These are phyloP conservation scores for Fusarium duplospermum DNA, from an alignment of 2,329 filamentous ascomycete genomes.

Conservation along the genomic window DNA sequence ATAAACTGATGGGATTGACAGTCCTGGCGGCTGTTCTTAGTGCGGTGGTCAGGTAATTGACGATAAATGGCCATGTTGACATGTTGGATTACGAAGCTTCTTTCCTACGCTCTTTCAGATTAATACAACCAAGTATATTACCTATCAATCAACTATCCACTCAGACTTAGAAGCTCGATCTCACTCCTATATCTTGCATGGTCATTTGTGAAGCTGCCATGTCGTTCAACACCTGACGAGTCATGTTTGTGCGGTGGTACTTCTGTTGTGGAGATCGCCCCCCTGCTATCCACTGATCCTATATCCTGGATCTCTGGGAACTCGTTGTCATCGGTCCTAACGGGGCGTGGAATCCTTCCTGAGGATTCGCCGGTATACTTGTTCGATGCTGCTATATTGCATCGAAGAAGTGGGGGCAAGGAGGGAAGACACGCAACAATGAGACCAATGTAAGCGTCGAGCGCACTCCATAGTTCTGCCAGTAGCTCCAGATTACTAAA, in stretches of 20 bases:
- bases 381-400: background rate
- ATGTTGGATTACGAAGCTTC: background rate
- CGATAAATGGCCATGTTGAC: background rate
- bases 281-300: conserved; percentile 3
- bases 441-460: conserved; percentile 33
- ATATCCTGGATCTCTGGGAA: conserved; percentile 24
- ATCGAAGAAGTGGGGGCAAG: conserved; percentile 21
- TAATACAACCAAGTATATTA: background rate
- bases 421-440: conserved; percentile 29
- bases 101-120: background rate
- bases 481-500: background rate
- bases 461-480: conserved; percentile 32
- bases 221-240: background rate
- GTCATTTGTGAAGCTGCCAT: background rate
- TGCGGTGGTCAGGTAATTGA: background rate
- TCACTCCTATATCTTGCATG: background rate
- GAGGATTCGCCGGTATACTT: conserved; percentile 20
- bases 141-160: background rate
- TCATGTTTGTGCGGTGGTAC: background rate
- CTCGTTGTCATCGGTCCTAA: conserved; percentile 16
- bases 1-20: background rate
- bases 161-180: background rate
- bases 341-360: conserved; percentile 16
- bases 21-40: background rate
- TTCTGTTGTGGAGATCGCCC: background rate